Conservation (phyloP, 371 early-diverging fungal genomes). For the Apophysomyces elegans region DNA sequence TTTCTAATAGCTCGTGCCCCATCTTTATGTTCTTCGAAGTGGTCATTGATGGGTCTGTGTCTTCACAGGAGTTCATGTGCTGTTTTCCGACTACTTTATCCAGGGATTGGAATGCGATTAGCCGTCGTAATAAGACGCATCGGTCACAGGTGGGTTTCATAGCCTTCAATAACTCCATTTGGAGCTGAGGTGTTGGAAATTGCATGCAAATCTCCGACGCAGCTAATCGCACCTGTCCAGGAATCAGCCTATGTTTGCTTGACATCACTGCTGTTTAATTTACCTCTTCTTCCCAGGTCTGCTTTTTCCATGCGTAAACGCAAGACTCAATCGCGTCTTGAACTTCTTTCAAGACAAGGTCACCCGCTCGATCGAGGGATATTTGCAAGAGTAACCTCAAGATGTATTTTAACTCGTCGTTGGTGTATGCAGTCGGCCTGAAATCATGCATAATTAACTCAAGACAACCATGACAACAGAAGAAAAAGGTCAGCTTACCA, state of each 20-base stretch:
- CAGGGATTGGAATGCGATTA: constrained; percentile 28
- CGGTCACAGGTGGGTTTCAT: constrained; percentile 30
- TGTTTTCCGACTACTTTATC: constrained; percentile 16
- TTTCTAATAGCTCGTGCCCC: background rate
- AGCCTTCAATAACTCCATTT: constrained; percentile 26
- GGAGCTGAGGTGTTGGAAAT: constrained; percentile 14
- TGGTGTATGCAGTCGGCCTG: constrained; percentile 37
- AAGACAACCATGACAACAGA: background rate
- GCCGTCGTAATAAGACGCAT: constrained; percentile 27
- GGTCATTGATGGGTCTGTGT: constrained; percentile 1
- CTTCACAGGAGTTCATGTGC: background rate
- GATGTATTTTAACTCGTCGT: constrained; percentile 25
- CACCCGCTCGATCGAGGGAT: constrained; percentile 34
- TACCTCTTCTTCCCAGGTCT: constrained; percentile 28
- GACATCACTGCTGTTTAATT: background rate
- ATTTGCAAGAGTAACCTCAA: constrained; percentile 33
- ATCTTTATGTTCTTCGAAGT: background rate
- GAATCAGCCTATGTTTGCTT: background rate
- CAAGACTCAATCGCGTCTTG: constrained; percentile 38
- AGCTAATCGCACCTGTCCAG: constrained; percentile 22
- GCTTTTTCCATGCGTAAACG: constrained; percentile 18
- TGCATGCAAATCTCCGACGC: constrained; percentile 24
- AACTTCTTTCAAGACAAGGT: constrained; percentile 28
- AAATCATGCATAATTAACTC: background rate
- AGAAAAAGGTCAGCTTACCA: constrained; percentile 14